phyloP scores from a whole-genome alignment of 2,329 filamentous ascomycete species.

The Hysterium pulicare region DNA sequence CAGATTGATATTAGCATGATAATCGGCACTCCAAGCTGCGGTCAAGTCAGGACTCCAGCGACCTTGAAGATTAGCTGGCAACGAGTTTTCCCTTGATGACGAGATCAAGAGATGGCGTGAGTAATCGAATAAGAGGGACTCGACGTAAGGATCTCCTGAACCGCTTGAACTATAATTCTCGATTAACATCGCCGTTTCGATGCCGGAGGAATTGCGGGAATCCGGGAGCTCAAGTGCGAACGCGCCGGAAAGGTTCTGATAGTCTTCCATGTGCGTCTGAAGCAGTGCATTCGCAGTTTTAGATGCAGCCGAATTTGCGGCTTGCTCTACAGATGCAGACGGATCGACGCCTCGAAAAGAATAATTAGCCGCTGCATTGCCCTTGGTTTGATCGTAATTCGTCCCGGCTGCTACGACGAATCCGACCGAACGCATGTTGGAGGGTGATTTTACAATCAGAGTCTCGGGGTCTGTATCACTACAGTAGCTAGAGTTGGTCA shows the following conservation, averaged over 20 bases:
- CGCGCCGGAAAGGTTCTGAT: slow-evolving; percentile 33
- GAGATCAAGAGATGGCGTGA: slow-evolving; percentile 55
- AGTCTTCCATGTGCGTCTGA: slow-evolving; percentile 42
- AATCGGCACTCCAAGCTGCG: slow-evolving; percentile 54
- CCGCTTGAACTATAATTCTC: slow-evolving; percentile 23
- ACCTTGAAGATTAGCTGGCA: slow-evolving; percentile 58
- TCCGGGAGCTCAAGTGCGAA: slow-evolving; percentile 50
- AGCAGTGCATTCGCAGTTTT: slow-evolving; percentile 34
- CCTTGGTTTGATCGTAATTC: slow-evolving; percentile 51
- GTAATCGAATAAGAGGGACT: slow-evolving; percentile 53
- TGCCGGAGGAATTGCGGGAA: slow-evolving; percentile 35
- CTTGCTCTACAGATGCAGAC: slow-evolving; percentile 32
- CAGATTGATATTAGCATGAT: slow-evolving; percentile 58
- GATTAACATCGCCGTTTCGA: slow-evolving; percentile 36
- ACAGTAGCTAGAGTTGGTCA: slow-evolving; percentile 13
- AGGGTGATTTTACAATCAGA: slow-evolving; percentile 9
- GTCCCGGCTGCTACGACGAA: slow-evolving; percentile 47
- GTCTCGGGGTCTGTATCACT: slow-evolving; percentile 5
- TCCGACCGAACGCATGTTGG: slow-evolving; percentile 23
- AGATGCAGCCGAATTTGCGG: slow-evolving; percentile 30
- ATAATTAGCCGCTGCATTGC: slow-evolving; percentile 43
- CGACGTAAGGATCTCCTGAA: slow-evolving; percentile 50
- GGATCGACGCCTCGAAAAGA: slow-evolving; percentile 52
- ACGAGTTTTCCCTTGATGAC: slow-evolving; percentile 49
- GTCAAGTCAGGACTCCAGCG: slow-evolving; percentile 50